phyloP scores from a whole-genome alignment of 2,329 filamentous ascomycete genomes.

The Teratosphaeria gauchensis region DNA sequence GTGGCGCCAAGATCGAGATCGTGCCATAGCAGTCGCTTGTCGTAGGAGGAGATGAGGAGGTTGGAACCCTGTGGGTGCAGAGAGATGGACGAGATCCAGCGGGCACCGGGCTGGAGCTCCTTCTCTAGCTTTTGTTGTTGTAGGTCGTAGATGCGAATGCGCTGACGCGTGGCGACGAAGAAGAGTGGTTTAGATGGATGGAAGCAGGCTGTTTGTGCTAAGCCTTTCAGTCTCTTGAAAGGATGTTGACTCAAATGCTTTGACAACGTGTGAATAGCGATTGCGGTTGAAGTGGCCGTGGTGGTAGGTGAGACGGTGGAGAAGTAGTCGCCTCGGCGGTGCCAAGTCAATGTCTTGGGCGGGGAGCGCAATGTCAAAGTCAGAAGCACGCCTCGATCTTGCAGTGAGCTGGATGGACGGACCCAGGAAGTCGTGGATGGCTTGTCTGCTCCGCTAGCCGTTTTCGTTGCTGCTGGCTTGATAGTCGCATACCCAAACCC shows the following conservation, averaged over 20 bases:
- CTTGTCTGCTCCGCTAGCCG: conserved; percentile 49
- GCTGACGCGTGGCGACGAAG: conserved; percentile 91
- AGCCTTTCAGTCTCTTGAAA: conserved; percentile 66
- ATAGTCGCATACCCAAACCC: conserved; percentile 90
- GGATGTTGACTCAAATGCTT: conserved; percentile 93
- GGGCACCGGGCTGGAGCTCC: conserved; percentile 83
- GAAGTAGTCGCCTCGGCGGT: conserved; percentile 88
- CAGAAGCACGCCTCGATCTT: conserved; percentile 68
- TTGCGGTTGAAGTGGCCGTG: conserved; percentile 56
- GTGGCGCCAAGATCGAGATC: conserved; percentile 83
- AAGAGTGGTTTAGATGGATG: conserved; percentile 88
- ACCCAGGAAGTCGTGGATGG: conserved; percentile 73
- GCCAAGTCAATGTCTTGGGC: conserved; percentile 87
- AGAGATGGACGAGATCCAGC: conserved; percentile 90
- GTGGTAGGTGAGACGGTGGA: conserved; percentile 78
- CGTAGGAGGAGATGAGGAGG: conserved; percentile 87
- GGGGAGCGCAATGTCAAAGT: conserved; percentile 58
- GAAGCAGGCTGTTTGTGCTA: conserved; percentile 86
- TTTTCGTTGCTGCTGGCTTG: conserved; percentile 41
- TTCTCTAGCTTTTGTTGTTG: conserved; percentile 86
- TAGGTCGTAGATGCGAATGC: conserved; percentile 88
- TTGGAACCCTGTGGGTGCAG: conserved; percentile 92
- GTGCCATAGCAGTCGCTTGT: conserved; percentile 89
- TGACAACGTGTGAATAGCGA: conserved; percentile 88
- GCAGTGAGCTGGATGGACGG: conserved; percentile 62